phyloP scores from a whole-genome alignment of 345 rosid genomes.

The Populus pruinosa region DNA sequence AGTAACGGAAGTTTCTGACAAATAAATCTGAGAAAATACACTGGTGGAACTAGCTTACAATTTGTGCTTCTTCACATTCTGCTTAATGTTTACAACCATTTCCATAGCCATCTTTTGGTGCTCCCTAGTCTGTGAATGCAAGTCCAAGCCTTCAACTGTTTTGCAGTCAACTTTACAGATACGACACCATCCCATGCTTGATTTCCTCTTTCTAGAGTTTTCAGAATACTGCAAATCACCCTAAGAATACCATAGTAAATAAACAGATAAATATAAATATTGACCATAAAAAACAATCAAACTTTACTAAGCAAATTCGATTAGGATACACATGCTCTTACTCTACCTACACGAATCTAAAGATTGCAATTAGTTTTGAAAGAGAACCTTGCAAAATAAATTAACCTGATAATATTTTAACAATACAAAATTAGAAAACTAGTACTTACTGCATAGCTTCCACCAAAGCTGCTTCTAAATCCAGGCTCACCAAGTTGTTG shows the following conservation, averaged over 20 bases:
- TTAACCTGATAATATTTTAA: neutral
- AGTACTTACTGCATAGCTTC: slow-evolving; percentile 47
- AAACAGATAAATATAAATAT: neutral
- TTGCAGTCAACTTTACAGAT: slow-evolving; percentile 76
- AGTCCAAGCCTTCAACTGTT: slow-evolving; percentile 64
- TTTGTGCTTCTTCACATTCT: slow-evolving; percentile 70
- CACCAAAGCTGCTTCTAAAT: slow-evolving; percentile 55
- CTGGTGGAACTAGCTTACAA: slow-evolving; percentile 34
- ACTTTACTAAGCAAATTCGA: neutral
- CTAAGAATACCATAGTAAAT: slow-evolving; percentile 27
- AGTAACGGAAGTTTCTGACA: slow-evolving; percentile 1
- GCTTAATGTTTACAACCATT: slow-evolving; percentile 52
- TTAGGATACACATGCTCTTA: neutral
- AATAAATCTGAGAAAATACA: slow-evolving; percentile 1
- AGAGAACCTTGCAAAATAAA: neutral
- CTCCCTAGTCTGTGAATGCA: slow-evolving; percentile 69
- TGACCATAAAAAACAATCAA: neutral
- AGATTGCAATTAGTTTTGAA: neutral
- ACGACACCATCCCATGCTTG: slow-evolving; percentile 72
- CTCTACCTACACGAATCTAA: neutral
- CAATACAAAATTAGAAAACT: neutral
- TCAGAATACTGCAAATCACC: slow-evolving; percentile 48
- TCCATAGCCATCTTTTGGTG: slow-evolving; percentile 76
- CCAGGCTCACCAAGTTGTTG: slow-evolving; percentile 58
- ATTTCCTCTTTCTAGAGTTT: slow-evolving; percentile 50